phyloP scores from a whole-genome alignment of 164 flowering plant species.

The Warburgia ugandensis region DNA sequence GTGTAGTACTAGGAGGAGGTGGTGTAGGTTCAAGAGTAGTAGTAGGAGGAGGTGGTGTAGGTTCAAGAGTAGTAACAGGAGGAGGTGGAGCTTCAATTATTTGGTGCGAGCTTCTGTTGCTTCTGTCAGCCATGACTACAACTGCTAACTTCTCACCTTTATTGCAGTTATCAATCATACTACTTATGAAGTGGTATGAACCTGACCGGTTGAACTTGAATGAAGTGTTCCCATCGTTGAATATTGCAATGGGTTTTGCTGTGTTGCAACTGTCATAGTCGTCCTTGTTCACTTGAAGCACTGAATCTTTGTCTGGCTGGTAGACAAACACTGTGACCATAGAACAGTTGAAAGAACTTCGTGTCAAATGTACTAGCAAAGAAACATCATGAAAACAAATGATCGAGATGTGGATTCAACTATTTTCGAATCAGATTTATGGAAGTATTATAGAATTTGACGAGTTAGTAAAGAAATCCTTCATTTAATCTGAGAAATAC shows the following conservation, averaged over 20 bases:
- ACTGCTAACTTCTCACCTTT: constrained; percentile 65
- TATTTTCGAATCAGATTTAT: too few species aligned
- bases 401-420: too few species aligned
- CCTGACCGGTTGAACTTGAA: constrained; percentile 57
- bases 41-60: too few species aligned
- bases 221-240: constrained; percentile 60
- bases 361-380: too few species aligned
- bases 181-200: constrained; percentile 79
- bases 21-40: too few species aligned
- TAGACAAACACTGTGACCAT: constrained; percentile 58
- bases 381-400: too few species aligned
- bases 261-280: constrained; percentile 59
- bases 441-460: too few species aligned
- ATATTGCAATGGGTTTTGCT: constrained; percentile 25
- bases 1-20: too few species aligned
- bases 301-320: constrained; percentile 50
- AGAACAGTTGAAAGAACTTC: too few species aligned
- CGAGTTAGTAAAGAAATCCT: too few species aligned
- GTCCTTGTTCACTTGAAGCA: constrained; percentile 51
- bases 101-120: constrained; percentile 16
- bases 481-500: too few species aligned
- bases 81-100: constrained; percentile 4
- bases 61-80: constrained; percentile 19
- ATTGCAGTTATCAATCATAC: constrained; percentile 50
- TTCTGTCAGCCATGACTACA: constrained; percentile 69